phyloP scores from a whole-genome alignment of 768 basidiomycete species.

The Psilocybe sp. region DNA sequence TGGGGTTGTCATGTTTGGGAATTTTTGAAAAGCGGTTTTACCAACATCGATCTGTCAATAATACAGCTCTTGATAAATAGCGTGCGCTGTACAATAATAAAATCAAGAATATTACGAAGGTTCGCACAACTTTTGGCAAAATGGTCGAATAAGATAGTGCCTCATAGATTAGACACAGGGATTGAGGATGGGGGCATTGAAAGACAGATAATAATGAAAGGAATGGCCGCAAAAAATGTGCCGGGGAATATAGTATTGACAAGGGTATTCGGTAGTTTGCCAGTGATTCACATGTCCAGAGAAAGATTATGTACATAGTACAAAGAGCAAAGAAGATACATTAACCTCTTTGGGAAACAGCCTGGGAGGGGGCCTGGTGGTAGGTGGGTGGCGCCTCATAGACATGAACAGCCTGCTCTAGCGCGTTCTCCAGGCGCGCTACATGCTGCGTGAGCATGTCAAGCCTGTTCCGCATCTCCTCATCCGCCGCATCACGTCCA shows the following conservation, averaged over 20 bases:
- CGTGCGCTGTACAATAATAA: too few species aligned
- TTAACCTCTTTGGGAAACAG: neutral
- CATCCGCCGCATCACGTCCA: neutral
- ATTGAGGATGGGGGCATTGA: too few species aligned
- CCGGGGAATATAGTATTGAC: neutral
- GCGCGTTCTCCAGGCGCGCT: neutral
- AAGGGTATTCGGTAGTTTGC: neutral
- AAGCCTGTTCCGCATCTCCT: neutral
- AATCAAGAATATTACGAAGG: too few species aligned
- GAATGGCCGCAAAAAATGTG: too few species aligned
- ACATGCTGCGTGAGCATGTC: constrained; percentile 1
- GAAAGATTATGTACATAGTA: neutral
- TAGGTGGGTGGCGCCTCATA: neutral
- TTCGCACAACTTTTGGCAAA: too few species aligned
- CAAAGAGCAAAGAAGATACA: neutral
- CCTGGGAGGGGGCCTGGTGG: neutral
- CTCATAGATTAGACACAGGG: too few species aligned
- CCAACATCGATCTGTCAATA: too few species aligned
- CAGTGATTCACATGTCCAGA: neutral
- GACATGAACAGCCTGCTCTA: neutral
- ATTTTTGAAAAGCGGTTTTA: too few species aligned
- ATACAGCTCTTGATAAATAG: too few species aligned
- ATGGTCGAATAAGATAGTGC: too few species aligned
- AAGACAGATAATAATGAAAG: too few species aligned
- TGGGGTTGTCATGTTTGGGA: neutral